Conservation (phyloP, 768 basidiomycete species). For the Pisolithus microcarpus region DNA sequence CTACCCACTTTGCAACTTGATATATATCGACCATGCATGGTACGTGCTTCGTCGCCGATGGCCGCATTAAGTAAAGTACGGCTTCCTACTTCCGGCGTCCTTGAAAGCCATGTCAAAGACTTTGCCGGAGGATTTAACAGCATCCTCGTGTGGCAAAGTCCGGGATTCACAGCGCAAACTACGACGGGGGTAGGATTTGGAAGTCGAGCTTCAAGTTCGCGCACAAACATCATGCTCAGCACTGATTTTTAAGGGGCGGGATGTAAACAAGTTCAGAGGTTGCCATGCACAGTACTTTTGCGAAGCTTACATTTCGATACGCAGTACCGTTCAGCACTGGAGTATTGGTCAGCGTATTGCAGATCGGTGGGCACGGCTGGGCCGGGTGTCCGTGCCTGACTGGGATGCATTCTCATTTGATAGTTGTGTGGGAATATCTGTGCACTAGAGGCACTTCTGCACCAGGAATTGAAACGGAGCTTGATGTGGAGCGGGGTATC, state of each 20-base stretch:
- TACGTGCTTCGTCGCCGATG: slow-evolving; percentile 17
- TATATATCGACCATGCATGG: slow-evolving; percentile 25
- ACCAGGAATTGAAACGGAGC: neutral
- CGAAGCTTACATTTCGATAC: neutral
- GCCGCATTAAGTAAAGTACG: slow-evolving; percentile 30
- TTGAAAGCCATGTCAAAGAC: slow-evolving; percentile 15
- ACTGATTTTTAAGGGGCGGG: slow-evolving; percentile 14
- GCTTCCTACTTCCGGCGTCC: slow-evolving; percentile 29
- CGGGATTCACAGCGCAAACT: slow-evolving; percentile 28
- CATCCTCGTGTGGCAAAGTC: slow-evolving; percentile 27
- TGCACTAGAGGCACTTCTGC: neutral
- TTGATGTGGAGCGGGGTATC: slow-evolving; percentile 29
- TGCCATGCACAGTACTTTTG: too few relatives aligned
- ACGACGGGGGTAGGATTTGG: slow-evolving; percentile 21
- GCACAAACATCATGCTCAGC: slow-evolving; percentile 30
- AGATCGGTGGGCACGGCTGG: slow-evolving; percentile 41
- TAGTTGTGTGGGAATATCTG: neutral
- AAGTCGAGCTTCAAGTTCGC: slow-evolving; percentile 29
- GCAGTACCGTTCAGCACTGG: neutral
- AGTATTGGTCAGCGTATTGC: neutral
- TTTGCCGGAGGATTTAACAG: slow-evolving; percentile 3
- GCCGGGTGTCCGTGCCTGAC: slow-evolving; percentile 54
- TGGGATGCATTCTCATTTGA: slow-evolving; percentile 27
- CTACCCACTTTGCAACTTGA: slow-evolving; percentile 20
- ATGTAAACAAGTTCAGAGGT: too few relatives aligned